Conservation (phyloP, 2,329 filamentous ascomycete species). For the Clathrospora elynae region DNA sequence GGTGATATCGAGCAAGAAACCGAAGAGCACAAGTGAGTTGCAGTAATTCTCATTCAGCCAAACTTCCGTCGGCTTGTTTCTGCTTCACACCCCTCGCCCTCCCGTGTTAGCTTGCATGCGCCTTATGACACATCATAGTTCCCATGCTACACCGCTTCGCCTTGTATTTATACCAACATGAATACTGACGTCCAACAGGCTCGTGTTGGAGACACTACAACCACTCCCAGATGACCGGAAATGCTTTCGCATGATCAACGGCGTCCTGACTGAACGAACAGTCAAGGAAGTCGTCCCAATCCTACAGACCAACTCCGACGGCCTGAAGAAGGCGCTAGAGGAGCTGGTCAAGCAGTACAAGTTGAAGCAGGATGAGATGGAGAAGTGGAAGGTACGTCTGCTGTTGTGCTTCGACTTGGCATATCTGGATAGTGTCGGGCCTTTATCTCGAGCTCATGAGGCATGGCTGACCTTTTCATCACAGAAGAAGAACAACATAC, state of each 20-base stretch:
- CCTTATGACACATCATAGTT: constrained; percentile 5
- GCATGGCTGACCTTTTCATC: constrained; percentile 23
- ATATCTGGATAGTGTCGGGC: background rate
- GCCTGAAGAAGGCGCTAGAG: constrained; percentile 89
- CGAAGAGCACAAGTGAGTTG: constrained; percentile 92
- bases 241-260: constrained; percentile 98
- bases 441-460: background rate
- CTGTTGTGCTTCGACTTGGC: background rate
- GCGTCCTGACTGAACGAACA: constrained; percentile 90
- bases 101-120: constrained; percentile 16
- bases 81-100: constrained; percentile 28
- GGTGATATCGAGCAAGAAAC: constrained; percentile 96
- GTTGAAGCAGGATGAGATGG: constrained; percentile 89
- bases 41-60: constrained; percentile 1
- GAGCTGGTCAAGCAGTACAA: constrained; percentile 97
- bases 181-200: constrained; percentile 59
- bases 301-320: constrained; percentile 90
- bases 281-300: constrained; percentile 91
- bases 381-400: constrained; percentile 90
- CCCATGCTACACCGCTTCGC: constrained; percentile 27
- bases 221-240: constrained; percentile 85
- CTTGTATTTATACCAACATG: background rate
- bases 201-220: constrained; percentile 89
- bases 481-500: constrained; percentile 88
- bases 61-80: constrained; percentile 7